phyloP scores from a whole-genome alignment of 148 eudicot genomes.

The Amaranthus cruentus region DNA sequence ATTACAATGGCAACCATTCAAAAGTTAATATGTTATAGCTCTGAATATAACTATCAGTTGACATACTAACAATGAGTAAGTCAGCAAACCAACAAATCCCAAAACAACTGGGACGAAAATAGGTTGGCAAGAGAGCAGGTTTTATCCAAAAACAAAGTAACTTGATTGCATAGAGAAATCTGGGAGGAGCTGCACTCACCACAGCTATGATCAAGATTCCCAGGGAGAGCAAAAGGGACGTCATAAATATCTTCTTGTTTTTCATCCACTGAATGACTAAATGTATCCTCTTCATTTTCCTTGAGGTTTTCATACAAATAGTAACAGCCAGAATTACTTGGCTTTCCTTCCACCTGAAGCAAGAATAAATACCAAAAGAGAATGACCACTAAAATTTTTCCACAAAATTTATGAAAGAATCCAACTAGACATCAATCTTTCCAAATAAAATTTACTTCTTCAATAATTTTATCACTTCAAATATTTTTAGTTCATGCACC shows the following conservation, averaged over 20 bases:
- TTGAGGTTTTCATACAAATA: conserved; percentile 80
- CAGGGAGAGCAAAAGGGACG: conserved; percentile 58
- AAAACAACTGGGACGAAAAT: background rate
- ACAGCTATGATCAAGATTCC: conserved; percentile 35
- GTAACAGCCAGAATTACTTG: conserved; percentile 53
- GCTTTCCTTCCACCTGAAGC: conserved; percentile 71
- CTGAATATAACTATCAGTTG: background rate
- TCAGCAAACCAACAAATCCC: background rate
- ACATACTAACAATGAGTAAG: background rate
- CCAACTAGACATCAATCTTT: background rate
- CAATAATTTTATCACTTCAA: background rate
- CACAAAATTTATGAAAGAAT: background rate
- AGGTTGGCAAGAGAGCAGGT: background rate
- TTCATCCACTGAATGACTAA: conserved; percentile 48
- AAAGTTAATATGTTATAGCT: conserved; percentile 6
- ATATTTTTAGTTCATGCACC: conserved; percentile 1
- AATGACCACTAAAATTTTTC: background rate
- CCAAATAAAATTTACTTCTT: background rate
- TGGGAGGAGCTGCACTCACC: conserved; percentile 42
- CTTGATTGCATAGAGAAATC: conserved; percentile 11
- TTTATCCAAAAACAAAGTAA: background rate
- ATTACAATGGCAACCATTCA: conserved; percentile 22
- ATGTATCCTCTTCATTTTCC: conserved; percentile 55
- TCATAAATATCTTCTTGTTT: conserved; percentile 33
- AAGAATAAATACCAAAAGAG: conserved; percentile 8